Evolutionary conservation across 306 rosid species (phyloP), one percentile per base, ranked within the genome.

Genomic region (Adenanthera pavonina): DNA sequence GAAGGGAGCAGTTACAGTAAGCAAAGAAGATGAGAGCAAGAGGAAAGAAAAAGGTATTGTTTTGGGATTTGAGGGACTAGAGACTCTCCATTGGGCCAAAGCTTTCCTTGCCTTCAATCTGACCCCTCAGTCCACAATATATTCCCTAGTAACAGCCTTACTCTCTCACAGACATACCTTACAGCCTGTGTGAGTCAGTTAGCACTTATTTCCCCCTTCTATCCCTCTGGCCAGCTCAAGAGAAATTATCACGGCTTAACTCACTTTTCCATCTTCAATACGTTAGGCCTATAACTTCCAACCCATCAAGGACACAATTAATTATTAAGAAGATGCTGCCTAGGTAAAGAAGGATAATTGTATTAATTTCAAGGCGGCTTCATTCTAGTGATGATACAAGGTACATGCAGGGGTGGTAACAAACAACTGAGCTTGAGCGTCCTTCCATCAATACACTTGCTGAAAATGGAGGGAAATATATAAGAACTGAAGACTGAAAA

Each of bases 251-350:
- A 59, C 15, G 20, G 35, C 14, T 60, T 11, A 12, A 60, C 3
- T 60, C 8, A 30, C 67, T 30, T 12, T 25, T 30, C 15, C 16
- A 38, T 25, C 30, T 60, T 30, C 67, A 60, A 11, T 15, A 60
- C 17, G 17, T 25, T 30, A 30, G 17, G 16, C 3, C 15, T 25
- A 60, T 9, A 60, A 60, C 17, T 25, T 10, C 67, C 30, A 11
- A 30, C 30, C 40, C 67, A 44, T 36, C n/a, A 11, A 76, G 43
- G 57, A 33, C 9, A 15, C 41, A 60, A 76, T 75, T 59, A 75
- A 53, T 30, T 56, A 46, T 56, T 20, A 4, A 5, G 54, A 41
- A 57, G 3, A 40, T 34, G 30, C 14, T 17, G 69, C 43, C 10
- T 51, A 14, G 46, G 17, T 64, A 64, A 44, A 64, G 69, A 64